A percentile compares a stretch with the other conserved stretches of the same genome.
Conservation (phyloP, 2,329 filamentous ascomycete genomes). For the Aspergillus thermomutatus region DNA sequence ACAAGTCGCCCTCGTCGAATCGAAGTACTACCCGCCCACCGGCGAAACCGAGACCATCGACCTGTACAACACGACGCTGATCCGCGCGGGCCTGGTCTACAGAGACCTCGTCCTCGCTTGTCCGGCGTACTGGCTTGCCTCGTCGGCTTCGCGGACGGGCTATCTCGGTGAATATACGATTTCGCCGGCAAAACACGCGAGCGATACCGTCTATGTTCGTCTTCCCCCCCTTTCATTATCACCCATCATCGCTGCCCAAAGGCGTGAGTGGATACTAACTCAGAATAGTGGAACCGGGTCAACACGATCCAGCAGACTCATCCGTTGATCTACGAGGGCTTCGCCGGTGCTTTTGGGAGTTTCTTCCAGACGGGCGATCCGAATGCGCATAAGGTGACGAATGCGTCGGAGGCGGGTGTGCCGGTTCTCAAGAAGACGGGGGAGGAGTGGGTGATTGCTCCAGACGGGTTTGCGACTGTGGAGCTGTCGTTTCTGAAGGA, state of each 20-base stretch:
- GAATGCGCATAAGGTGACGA: conserved; percentile 55
- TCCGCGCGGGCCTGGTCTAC: conserved; percentile 56
- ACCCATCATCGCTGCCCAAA: background rate
- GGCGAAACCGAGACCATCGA: conserved; percentile 49
- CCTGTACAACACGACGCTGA: conserved; percentile 50
- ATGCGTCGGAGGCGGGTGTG: conserved; percentile 38
- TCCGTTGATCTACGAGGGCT: conserved; percentile 55
- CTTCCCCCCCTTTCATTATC: background rate
- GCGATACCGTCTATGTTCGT: conserved; percentile 55
- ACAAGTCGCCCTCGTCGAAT: conserved; percentile 41
- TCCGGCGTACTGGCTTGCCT: conserved; percentile 57
- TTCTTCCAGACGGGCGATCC: conserved; percentile 60
- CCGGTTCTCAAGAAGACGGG: conserved; percentile 40
- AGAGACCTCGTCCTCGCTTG: conserved; percentile 59
- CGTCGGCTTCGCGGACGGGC: conserved; percentile 42
- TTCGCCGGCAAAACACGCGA: conserved; percentile 56
- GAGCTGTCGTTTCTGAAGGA: conserved; percentile 38
- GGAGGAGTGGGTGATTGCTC: conserved; percentile 51
- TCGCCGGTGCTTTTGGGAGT: conserved; percentile 56
- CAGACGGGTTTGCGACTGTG: conserved; percentile 44
- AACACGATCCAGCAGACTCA: conserved; percentile 52
- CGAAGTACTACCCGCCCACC: conserved; percentile 46
- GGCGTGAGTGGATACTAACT: background rate
- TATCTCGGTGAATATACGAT: conserved; percentile 62
- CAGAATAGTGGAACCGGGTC: conserved; percentile 53